Evolutionary conservation across 164 flowering plant genomes (phyloP).

Genomic region (Magnolia changhungtana): DNA sequence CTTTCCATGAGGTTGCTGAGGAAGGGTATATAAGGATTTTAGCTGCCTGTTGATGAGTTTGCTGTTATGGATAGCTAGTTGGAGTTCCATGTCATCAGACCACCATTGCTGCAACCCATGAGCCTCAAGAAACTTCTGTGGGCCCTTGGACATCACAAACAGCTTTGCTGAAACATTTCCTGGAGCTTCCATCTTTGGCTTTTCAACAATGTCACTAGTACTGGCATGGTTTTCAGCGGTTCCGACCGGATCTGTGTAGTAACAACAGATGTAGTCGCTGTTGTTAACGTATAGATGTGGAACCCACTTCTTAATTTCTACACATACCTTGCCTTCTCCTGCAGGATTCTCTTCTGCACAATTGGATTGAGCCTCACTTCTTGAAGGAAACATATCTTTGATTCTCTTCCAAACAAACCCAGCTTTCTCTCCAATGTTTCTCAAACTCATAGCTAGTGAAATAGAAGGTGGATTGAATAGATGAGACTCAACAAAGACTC

Average conservation of each 20-base stretch:
- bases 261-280: constrained; percentile 90
- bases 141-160: constrained; percentile 82
- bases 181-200: constrained; percentile 36
- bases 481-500: constrained; percentile 80
- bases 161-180: constrained; percentile 62
- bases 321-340: constrained; percentile 2
- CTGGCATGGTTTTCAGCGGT: neutral
- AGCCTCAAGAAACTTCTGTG: constrained; percentile 87
- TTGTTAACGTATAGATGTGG: constrained; percentile 79
- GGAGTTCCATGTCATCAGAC: constrained; percentile 85
- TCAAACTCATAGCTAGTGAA: constrained; percentile 75
- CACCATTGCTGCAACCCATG: constrained; percentile 97
- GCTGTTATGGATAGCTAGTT: constrained; percentile 57
- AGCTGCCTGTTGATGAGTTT: constrained; percentile 79
- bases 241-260: constrained; percentile 50
- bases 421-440: constrained; percentile 72
- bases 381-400: constrained; percentile 62
- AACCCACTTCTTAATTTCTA: constrained; percentile 52
- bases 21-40: constrained; percentile 57
- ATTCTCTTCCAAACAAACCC: constrained; percentile 67
- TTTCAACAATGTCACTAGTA: constrained; percentile 19
- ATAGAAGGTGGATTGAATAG: constrained; percentile 95
- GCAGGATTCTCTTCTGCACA: constrained; percentile 18
- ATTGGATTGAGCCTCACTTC: constrained; percentile 22
- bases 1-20: constrained; percentile 30